Evolutionary conservation across 768 basidiomycete species (phyloP).

Genomic region (Macrolepiota dolichaula): DNA sequence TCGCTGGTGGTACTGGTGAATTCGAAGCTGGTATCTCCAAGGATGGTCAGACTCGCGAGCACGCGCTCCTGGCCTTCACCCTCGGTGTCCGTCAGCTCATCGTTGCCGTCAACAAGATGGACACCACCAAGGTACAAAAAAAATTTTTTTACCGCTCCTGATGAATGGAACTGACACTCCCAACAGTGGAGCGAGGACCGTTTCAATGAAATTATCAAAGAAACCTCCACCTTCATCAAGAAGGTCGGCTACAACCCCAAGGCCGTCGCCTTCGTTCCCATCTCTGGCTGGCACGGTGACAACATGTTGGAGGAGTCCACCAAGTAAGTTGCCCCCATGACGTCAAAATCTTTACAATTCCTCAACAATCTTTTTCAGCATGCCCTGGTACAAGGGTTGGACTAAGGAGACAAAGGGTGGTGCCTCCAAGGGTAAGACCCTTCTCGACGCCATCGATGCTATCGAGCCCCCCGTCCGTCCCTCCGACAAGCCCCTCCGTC

Average conservation of each 20-base stretch:
- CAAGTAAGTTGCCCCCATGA: constrained; percentile 57
- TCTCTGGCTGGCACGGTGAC: constrained; percentile 99
- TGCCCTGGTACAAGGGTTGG: constrained; percentile 99
- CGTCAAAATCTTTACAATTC: constrained; percentile 10
- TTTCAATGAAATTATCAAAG: constrained; percentile 99
- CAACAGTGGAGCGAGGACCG: constrained; percentile 96
- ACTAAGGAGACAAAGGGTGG: constrained; percentile 93
- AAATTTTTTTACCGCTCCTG: constrained; percentile 1
- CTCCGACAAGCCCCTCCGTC: constrained; percentile 99
- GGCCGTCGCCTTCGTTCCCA: constrained; percentile 96
- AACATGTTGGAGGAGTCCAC: constrained; percentile 99
- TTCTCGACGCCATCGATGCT: constrained; percentile 99
- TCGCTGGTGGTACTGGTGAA: constrained; percentile 98
- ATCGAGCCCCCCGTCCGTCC: constrained; percentile 97
- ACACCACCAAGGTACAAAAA: constrained; percentile 93
- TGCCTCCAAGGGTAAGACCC: constrained; percentile 95
- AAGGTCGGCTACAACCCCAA: constrained; percentile 99
- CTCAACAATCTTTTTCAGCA: constrained; percentile 45
- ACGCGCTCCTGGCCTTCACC: constrained; percentile 99
- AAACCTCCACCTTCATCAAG: constrained; percentile 97
- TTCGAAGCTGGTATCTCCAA: constrained; percentile 99
- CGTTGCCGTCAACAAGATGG: constrained; percentile 99
- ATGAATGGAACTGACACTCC: constrained; percentile 2
- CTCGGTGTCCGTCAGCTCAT: constrained; percentile 99
- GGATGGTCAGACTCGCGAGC: constrained; percentile 99